phyloP scores from a whole-genome alignment of 768 basidiomycete species.

The Calvatia gigantea region DNA sequence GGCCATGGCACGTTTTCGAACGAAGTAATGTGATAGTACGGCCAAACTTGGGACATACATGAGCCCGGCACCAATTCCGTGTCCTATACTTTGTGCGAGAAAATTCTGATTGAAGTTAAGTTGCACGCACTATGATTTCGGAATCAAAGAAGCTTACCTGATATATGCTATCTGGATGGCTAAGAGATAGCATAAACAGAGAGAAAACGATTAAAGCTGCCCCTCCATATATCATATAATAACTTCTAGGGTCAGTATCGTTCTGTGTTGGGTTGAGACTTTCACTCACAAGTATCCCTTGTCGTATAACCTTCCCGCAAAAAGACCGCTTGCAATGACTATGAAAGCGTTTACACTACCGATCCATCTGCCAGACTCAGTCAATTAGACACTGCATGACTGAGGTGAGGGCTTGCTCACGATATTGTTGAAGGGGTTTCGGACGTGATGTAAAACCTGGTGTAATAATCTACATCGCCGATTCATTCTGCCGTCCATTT shows the following conservation, averaged over 20 bases:
- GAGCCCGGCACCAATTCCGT: slow-evolving; percentile 41
- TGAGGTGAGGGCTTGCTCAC: slow-evolving; percentile 13
- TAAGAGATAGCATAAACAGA: slow-evolving; percentile 30
- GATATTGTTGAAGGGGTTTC: slow-evolving; percentile 19
- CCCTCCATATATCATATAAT: slow-evolving; percentile 26
- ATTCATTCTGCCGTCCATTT: background rate
- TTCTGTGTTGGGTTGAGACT: background rate
- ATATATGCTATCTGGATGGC: slow-evolving; percentile 26
- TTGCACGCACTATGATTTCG: background rate
- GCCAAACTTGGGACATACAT: slow-evolving; percentile 42
- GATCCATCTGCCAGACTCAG: slow-evolving; percentile 21
- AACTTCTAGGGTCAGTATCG: slow-evolving; percentile 15
- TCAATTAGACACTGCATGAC: background rate
- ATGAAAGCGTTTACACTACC: slow-evolving; percentile 24
- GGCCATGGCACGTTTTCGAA: slow-evolving; percentile 36
- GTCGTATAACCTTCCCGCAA: slow-evolving; percentile 25
- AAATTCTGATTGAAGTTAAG: slow-evolving; percentile 27
- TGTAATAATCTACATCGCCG: slow-evolving; percentile 21
- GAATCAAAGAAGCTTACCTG: slow-evolving; percentile 18
- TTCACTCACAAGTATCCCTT: slow-evolving; percentile 25
- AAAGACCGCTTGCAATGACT: slow-evolving; percentile 20
- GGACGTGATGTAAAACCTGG: slow-evolving; percentile 20
- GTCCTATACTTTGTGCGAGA: slow-evolving; percentile 45
- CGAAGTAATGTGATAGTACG: slow-evolving; percentile 44
- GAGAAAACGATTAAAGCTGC: slow-evolving; percentile 25